Percentiles rank a stretch among this genome's conserved stretches.
Evolutionary conservation across 192 early-diverging fungal genomes (phyloP).

Genomic region (Mortierella alpina): DNA sequence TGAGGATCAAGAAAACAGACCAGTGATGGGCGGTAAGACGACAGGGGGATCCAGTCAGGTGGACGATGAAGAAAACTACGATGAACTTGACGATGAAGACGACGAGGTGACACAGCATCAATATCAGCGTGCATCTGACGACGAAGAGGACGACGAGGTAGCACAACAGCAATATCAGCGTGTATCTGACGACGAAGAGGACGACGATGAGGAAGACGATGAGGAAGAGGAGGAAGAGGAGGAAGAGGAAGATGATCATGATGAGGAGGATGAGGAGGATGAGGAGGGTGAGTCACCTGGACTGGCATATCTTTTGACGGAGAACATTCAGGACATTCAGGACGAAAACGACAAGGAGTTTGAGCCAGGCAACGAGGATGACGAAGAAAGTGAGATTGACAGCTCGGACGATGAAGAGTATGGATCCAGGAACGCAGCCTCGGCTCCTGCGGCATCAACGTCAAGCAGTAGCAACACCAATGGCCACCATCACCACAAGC

Average conservation of each 20-base stretch:
- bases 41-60: slow-evolving; percentile 10
- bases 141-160: slow-evolving; percentile 26
- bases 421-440: slow-evolving; percentile 14
- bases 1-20: slow-evolving; percentile 33
- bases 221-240: slow-evolving; percentile 34
- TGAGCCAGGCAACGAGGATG: slow-evolving; percentile 31
- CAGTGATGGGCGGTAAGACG: slow-evolving; percentile 36
- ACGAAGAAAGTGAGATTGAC: slow-evolving; percentile 51
- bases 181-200: slow-evolving; percentile 5
- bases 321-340: slow-evolving; percentile 41
- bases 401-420: slow-evolving; percentile 49
- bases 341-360: slow-evolving; percentile 50
- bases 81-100: slow-evolving; percentile 26
- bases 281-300: slow-evolving; percentile 40
- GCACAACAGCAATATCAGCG: slow-evolving; percentile 33
- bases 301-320: slow-evolving; percentile 29
- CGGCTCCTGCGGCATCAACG: background rate
- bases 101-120: slow-evolving; percentile 8
- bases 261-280: slow-evolving; percentile 18
- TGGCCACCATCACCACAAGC: slow-evolving; percentile 19
- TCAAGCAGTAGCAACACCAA: slow-evolving; percentile 21
- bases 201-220: slow-evolving; percentile 5
- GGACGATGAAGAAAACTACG: slow-evolving; percentile 35
- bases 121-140: slow-evolving; percentile 18
- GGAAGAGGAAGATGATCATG: slow-evolving; percentile 32